Conservation (phyloP, 768 basidiomycete genomes). For the Collybia sp. region DNA sequence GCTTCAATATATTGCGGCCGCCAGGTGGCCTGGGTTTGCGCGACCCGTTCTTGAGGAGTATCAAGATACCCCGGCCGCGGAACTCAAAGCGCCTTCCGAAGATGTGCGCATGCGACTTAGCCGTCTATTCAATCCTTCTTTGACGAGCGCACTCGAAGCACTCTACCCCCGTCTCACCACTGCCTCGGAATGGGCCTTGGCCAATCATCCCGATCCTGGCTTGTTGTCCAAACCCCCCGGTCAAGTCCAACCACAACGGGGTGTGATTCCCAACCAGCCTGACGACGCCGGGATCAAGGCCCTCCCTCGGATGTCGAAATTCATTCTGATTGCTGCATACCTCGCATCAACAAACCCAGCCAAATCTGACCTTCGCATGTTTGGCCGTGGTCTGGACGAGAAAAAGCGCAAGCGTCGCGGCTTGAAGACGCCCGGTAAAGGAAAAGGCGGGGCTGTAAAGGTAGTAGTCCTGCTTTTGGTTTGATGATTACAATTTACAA, state of each 20-base stretch:
- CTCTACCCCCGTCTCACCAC: slow-evolving; percentile 68
- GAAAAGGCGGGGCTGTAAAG: slow-evolving; percentile 32
- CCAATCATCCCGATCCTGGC: slow-evolving; percentile 41
- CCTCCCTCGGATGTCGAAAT: slow-evolving; percentile 68
- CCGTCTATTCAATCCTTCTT: slow-evolving; percentile 56
- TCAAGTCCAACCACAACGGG: slow-evolving; percentile 6
- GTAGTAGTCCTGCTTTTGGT: slow-evolving; percentile 2
- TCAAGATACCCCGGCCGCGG: slow-evolving; percentile 13
- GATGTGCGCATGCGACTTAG: slow-evolving; percentile 64
- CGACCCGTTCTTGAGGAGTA: slow-evolving; percentile 60
- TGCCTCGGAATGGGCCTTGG: slow-evolving; percentile 56
- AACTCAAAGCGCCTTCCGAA: slow-evolving; percentile 39
- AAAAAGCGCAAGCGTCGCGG: slow-evolving; percentile 49
- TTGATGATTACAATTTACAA: no score
- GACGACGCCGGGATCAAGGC: slow-evolving; percentile 20
- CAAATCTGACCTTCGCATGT: slow-evolving; percentile 77
- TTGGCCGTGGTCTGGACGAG: slow-evolving; percentile 70
- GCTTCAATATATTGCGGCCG: slow-evolving; percentile 69
- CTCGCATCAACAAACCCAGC: slow-evolving; percentile 83
- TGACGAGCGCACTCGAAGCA: slow-evolving; percentile 57
- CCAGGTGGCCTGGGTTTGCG: slow-evolving; percentile 78
- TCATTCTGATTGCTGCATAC: slow-evolving; percentile 68
- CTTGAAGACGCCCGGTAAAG: slow-evolving; percentile 27
- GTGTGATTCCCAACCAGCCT: neutral
- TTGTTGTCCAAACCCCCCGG: slow-evolving; percentile 27